Conservation (phyloP, 306 rosid species). For the Quercus variabilis region DNA sequence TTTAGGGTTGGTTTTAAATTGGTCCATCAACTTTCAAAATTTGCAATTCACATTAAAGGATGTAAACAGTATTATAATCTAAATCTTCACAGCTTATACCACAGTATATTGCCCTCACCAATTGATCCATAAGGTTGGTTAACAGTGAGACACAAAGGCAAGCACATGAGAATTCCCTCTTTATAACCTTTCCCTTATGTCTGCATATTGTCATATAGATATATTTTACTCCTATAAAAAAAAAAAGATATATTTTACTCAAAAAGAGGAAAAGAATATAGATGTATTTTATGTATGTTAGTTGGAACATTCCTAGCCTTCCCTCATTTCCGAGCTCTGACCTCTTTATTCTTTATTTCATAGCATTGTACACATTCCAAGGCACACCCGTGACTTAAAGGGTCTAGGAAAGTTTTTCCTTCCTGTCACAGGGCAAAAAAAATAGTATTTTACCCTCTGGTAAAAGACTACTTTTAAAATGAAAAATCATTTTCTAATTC, state of each 20-base stretch:
- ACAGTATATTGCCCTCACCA: neutral
- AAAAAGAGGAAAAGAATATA: too few relatives aligned
- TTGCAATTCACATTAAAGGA: too few relatives aligned
- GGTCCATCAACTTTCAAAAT: too few relatives aligned
- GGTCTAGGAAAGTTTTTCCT: slow-evolving; percentile 28
- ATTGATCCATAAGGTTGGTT: neutral
- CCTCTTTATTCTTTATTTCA: slow-evolving; percentile 36
- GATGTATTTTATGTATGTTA: neutral
- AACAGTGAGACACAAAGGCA: slow-evolving; percentile 14
- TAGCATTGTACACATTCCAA: slow-evolving; percentile 36
- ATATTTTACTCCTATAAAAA: too few relatives aligned
- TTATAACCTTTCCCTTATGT: neutral
- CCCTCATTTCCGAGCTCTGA: slow-evolving; percentile 40
- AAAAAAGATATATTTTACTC: too few relatives aligned
- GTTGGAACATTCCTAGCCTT: slow-evolving; percentile 51
- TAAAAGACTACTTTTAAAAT: slow-evolving; percentile 12
- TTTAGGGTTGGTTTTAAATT: too few relatives aligned
- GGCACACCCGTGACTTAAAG: slow-evolving; percentile 60
- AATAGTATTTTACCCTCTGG: slow-evolving; percentile 13
- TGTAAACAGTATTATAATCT: too few relatives aligned
- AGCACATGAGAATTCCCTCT: slow-evolving; percentile 33
- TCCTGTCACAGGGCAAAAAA: slow-evolving; percentile 17
- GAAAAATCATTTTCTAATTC: neutral
- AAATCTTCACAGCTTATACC: too few relatives aligned
- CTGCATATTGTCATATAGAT: too few relatives aligned